A percentile compares a stretch with the other conserved stretches of the same genome.
phyloP scores from a whole-genome alignment of 352 stramenopile genomes.

The Phytopythium delawarense region DNA sequence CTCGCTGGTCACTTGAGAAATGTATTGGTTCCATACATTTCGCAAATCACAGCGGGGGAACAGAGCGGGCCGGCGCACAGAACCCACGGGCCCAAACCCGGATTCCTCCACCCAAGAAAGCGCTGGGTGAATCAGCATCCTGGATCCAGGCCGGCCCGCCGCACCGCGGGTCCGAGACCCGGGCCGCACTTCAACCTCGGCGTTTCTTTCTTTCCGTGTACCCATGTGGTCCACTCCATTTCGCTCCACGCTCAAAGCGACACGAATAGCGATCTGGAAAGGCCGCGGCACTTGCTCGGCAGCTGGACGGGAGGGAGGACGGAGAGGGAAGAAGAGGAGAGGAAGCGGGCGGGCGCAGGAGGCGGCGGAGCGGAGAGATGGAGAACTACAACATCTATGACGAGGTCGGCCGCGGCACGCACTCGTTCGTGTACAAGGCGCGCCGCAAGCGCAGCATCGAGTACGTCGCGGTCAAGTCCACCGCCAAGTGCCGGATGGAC shows the following conservation, averaged over 20 bases:
- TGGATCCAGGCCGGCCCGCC: background rate
- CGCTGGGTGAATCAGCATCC: too few relatives aligned
- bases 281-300: too few relatives aligned
- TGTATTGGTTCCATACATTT: background rate
- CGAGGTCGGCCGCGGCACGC: conserved; percentile 88
- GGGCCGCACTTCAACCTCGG: background rate
- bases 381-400: conserved; percentile 96
- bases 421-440: conserved; percentile 92
- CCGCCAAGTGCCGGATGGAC: conserved; percentile 89
- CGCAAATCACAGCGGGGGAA: too few relatives aligned
- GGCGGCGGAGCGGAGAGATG: conserved; percentile 35
- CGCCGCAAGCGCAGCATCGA: conserved; percentile 90
- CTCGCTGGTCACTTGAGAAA: background rate
- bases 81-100: background rate
- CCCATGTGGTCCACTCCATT: conserved; percentile 1
- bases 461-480: conserved; percentile 93
- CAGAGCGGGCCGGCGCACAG: background rate
- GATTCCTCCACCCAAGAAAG: background rate
- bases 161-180: background rate
- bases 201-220: background rate
- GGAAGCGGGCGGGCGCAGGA: too few relatives aligned
- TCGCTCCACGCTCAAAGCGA: too few relatives aligned
- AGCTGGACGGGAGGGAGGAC: too few relatives aligned
- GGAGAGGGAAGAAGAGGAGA: too few relatives aligned
- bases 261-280: too few relatives aligned